A percentile compares a stretch with the other conserved stretches of the same genome.
These are phyloP conservation scores for Protomyces gravidus DNA, from an alignment of 1,139 yeast genomes.

Conservation along the genomic window DNA sequence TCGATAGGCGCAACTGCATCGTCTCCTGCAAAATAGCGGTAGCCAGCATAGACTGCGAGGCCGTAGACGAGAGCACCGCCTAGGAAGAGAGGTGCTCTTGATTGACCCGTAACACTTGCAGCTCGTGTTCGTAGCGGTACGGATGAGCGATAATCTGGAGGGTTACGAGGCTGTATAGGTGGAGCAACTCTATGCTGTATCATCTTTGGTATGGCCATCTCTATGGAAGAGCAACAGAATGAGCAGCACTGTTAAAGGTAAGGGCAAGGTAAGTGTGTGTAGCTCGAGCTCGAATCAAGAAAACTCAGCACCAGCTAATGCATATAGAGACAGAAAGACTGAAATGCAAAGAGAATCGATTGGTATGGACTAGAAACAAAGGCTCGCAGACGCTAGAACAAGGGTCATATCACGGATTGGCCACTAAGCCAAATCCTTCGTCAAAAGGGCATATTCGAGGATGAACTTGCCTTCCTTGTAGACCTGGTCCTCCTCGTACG, in stretches of 20 bases:
- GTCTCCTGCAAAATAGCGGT: background rate
- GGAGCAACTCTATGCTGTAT: background rate
- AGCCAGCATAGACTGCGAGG: conserved; percentile 11
- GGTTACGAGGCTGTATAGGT: too few relatives aligned
- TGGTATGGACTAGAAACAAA: too few relatives aligned
- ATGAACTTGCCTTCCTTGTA: conserved; percentile 79
- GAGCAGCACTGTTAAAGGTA: too few relatives aligned
- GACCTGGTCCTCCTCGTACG: conserved; percentile 53
- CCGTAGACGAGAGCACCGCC: conserved; percentile 20
- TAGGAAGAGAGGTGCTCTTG: conserved; percentile 8
- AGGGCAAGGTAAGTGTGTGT: too few relatives aligned
- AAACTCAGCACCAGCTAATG: too few relatives aligned
- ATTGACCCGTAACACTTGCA: too few relatives aligned
- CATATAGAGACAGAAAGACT: too few relatives aligned
- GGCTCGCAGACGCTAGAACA: background rate
- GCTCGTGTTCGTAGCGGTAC: too few relatives aligned
- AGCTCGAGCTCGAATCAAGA: too few relatives aligned
- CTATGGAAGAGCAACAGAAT: too few relatives aligned
- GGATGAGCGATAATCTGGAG: background rate
- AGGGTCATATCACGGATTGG: background rate
- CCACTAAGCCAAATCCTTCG: conserved; percentile 6
- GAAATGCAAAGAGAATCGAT: too few relatives aligned
- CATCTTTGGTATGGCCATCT: background rate
- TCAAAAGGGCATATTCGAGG: conserved; percentile 49
- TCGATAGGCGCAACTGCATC: background rate